Evolutionary conservation across 2,329 filamentous ascomycete species (phyloP).

Genomic region (Claviceps pazoutovae): DNA sequence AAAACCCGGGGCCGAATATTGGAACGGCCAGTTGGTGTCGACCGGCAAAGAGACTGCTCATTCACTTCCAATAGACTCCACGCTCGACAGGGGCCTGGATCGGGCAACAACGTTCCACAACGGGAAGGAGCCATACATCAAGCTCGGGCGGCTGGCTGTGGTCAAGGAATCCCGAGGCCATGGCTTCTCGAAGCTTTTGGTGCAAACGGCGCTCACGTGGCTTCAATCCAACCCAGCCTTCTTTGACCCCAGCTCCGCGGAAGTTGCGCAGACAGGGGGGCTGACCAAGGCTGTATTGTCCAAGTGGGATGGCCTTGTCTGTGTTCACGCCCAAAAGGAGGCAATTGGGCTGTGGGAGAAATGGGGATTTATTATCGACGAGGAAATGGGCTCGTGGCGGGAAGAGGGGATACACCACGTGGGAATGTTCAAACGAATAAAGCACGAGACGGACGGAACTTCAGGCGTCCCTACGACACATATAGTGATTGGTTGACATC

Average conservation of each 20-base stretch:
- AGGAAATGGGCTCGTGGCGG: constrained; percentile 60
- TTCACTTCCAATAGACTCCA: constrained; percentile 5
- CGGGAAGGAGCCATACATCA: constrained; percentile 62
- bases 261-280: constrained; percentile 28
- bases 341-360: constrained; percentile 52
- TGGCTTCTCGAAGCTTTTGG: constrained; percentile 50
- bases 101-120: constrained; percentile 39
- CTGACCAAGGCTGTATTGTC: constrained; percentile 27
- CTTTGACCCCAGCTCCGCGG: constrained; percentile 36
- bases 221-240: constrained; percentile 43
- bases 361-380: constrained; percentile 62
- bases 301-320: constrained; percentile 60
- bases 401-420: constrained; percentile 79
- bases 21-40: constrained; percentile 26
- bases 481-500: not conserved
- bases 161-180: constrained; percentile 49
- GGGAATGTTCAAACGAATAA: constrained; percentile 55
- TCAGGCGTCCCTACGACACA: not conserved
- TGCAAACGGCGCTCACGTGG: constrained; percentile 56
- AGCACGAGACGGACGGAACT: constrained; percentile 11
- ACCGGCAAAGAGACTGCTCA: constrained; percentile 8
- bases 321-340: constrained; percentile 63
- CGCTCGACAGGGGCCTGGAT: constrained; percentile 19
- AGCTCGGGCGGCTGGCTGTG: constrained; percentile 67
- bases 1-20: constrained; percentile 32